Base-by-base conservation (phyloP, 495 filamentous ascomycete species). In the Bacidia rubella region DNA sequence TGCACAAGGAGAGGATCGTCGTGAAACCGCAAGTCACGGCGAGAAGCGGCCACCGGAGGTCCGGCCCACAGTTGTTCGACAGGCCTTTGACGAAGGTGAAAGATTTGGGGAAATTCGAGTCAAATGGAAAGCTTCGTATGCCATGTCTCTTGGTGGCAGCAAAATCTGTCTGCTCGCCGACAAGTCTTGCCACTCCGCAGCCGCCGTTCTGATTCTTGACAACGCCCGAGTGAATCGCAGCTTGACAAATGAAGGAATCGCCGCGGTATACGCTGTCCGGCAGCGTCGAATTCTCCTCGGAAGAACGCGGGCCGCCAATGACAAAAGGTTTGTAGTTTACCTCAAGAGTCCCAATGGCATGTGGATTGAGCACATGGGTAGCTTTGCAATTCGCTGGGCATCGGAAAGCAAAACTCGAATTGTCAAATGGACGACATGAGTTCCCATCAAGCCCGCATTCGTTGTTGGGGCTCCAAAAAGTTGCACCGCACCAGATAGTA, bases 201-300 rank as follows among this genome's bases (percentile, higher is more conserved):
- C 87, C 88, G 20, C 87, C 88, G 10, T 70, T 69, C 0, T 71
- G 63, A 56, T 88, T 75, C 12, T 76, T 76, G 49, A 89, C 75
- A 40, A 86, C 59, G 11, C 87, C 87, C 0, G 83, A 74, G 62
- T 94, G 87, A 35, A 94, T 83, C 5, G 87, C 87, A 11, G 86
- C 70, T 43, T 81, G 79, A 62, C 87, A 94, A 51, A 92, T 78
- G 58, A 87, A 87, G 19, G 86, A 90, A 60, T 94, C 87, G 1
- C 82, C 83, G 1, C 87, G 78, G 62, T 94, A 94, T 17, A 83
- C 62, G 0, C 74, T 68, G 23, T 67, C 50, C 0, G 74, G 61
- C 2, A 55, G 41, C 3, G 45, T 53, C 12, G 65, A 60, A 11
- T 66, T 65, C 25, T 56, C 62, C 15, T 68, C 59, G 1, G 66